phyloP scores from a whole-genome alignment of 768 basidiomycete genomes.

The Gloeopeniophorella convolvens region DNA sequence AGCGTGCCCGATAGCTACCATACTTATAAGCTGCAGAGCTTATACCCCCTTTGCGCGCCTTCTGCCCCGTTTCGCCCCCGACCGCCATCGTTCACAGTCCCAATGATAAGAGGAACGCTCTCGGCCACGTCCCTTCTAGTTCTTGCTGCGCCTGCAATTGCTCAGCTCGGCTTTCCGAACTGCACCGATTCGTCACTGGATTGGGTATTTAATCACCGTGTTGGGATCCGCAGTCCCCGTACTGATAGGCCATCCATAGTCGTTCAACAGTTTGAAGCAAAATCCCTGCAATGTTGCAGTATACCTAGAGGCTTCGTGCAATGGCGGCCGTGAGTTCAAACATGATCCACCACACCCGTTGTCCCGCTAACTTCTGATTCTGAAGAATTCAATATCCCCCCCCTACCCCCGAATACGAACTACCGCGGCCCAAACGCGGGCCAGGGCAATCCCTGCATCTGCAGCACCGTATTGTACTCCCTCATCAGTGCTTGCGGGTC shows the following conservation, averaged over 20 bases:
- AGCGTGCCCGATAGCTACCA: no score
- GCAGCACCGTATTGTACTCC: slow-evolving; percentile 3
- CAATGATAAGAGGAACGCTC: background rate
- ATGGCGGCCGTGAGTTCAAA: background rate
- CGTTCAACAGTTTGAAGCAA: slow-evolving; percentile 4
- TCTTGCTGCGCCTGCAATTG: background rate
- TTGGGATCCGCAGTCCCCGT: no score
- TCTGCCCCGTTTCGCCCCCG: background rate
- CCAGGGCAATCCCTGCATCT: background rate
- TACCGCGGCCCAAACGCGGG: background rate
- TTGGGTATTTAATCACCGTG: no score
- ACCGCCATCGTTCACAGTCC: background rate
- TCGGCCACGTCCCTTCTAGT: background rate
- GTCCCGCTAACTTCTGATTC: background rate
- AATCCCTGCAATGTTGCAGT: slow-evolving; percentile 5
- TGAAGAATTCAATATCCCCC: background rate
- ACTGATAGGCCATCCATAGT: background rate
- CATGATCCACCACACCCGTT: background rate
- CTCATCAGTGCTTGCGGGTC: slow-evolving; percentile 1
- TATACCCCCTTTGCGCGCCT: background rate
- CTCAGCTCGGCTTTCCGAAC: slow-evolving; percentile 4
- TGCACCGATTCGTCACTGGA: no score
- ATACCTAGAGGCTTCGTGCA: background rate
- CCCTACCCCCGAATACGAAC: background rate
- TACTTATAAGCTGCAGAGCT: background rate